Base-by-base conservation (phyloP, 129 eudicot species). In the Sambucus nigra region DNA sequence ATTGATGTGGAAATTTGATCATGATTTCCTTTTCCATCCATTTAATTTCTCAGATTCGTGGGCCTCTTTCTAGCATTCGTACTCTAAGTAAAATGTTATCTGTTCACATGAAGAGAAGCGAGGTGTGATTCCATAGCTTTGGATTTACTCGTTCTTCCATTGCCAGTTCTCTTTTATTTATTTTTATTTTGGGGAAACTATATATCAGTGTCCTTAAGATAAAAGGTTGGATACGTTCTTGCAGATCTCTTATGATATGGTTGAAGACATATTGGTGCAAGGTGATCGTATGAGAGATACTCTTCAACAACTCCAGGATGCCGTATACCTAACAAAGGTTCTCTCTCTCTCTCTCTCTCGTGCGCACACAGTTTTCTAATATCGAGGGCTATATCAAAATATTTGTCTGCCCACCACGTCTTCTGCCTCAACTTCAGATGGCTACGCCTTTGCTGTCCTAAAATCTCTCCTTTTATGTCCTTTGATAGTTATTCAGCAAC, bases 271-370 rank as follows among this genome's bases (percentile, higher is more conserved):
- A 35, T 47, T 79, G 69, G 91, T 72, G 19, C 81, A 82, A 73
- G 87, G 92, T 47, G 94, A 92, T 69, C 74, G 59, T 25, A 82
- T 92, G 70, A 63, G 67, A 74, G 94, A 80, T 49, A 86, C 84
- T 21, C 85, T 92, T 71, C 89, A 80, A 64, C 82, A 82, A 76
- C 84, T 92, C 55, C 99, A 86, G 76, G 94, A 92, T 61, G 99
- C 94, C 56, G 94, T 86, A 51, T 78, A 76, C 71, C 47, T 92
- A 69, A 92, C 99, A 50, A 92, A 86, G 99, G 99, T 92, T 28
- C 69, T 59, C 65, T 69, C 49, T 55, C 28, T 17, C 23, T 49
- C 13, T 35, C 42, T 31, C 42, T 8, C 42, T 8, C 42, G 2
- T 35, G 13, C n/a, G n/a, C n/a, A n/a, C n/a, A n/a, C n/a, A n/a